Conservation (phyloP, 73 alveolate genomes). For the Paramecium biaurelia region DNA sequence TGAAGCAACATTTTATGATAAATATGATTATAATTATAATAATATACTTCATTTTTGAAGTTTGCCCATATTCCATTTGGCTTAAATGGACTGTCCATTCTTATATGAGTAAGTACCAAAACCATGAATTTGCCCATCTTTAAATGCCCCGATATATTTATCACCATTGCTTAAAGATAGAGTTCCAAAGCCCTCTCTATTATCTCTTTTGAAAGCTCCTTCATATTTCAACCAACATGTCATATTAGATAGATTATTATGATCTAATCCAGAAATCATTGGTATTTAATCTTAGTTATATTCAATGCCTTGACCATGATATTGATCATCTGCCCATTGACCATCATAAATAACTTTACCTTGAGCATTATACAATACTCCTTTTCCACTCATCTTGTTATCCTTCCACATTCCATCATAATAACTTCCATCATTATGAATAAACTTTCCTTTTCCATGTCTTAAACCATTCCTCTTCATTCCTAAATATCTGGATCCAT, state of each 20-base stretch:
- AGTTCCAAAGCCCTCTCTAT: slow-evolving; percentile 61
- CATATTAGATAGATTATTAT: slow-evolving; percentile 3
- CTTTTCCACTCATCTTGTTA: slow-evolving; percentile 60
- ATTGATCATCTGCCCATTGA: slow-evolving; percentile 57
- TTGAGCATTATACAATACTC: slow-evolving; percentile 35
- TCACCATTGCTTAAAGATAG: slow-evolving; percentile 49
- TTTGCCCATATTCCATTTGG: slow-evolving; percentile 44
- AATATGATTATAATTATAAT: background rate
- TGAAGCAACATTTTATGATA: slow-evolving; percentile 1
- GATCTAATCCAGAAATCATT: background rate
- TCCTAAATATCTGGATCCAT: slow-evolving; percentile 49
- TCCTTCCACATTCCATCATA: slow-evolving; percentile 54
- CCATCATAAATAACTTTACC: slow-evolving; percentile 62
- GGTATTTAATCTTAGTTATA: slow-evolving; percentile 50
- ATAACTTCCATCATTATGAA: slow-evolving; percentile 23
- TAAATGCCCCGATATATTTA: slow-evolving; percentile 59
- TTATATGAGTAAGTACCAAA: slow-evolving; percentile 41
- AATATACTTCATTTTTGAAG: background rate
- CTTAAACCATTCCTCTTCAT: slow-evolving; percentile 28
- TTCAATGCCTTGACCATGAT: slow-evolving; percentile 50
- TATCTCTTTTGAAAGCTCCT: slow-evolving; percentile 58
- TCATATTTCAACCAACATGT: slow-evolving; percentile 57
- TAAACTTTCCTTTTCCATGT: slow-evolving; percentile 55
- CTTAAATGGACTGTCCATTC: slow-evolving; percentile 23
- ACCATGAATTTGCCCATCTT: slow-evolving; percentile 51